A percentile compares a stretch with the other conserved stretches of the same genome.
Conservation (phyloP, 495 filamentous ascomycete species). For the Neurospora sp. region DNA sequence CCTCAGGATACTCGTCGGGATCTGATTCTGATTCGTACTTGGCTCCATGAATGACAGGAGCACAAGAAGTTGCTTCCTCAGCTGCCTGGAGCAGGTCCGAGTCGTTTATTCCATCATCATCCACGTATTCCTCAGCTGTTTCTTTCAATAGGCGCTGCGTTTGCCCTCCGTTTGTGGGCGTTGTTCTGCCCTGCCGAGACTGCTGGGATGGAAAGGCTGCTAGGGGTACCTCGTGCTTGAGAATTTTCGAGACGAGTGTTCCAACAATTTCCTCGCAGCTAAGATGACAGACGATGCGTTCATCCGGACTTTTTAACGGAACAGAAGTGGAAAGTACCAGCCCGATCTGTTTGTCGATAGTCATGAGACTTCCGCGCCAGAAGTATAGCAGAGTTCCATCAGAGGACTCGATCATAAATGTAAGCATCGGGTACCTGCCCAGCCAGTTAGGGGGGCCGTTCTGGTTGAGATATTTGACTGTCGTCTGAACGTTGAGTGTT, state of each 20-base stretch:
- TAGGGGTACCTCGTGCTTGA: constrained; percentile 52
- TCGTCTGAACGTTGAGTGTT: constrained; percentile 52
- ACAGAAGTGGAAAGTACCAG: constrained; percentile 52
- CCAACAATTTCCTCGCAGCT: constrained; percentile 91
- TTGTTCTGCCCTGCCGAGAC: background rate
- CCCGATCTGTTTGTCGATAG: constrained; percentile 44
- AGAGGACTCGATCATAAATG: constrained; percentile 65
- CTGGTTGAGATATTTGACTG: constrained; percentile 64
- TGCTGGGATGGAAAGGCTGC: constrained; percentile 38
- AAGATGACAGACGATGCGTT: constrained; percentile 59
- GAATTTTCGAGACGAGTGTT: constrained; percentile 50
- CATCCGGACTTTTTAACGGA: constrained; percentile 42
- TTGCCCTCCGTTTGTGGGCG: background rate
- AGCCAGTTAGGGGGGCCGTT: constrained; percentile 51
- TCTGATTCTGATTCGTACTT: background rate
- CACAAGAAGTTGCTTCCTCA: constrained; percentile 2
- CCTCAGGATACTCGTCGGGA: constrained; percentile 18
- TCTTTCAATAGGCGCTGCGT: background rate
- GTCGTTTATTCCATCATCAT: constrained; percentile 15
- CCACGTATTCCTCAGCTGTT: constrained; percentile 3
- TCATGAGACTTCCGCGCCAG: constrained; percentile 59
- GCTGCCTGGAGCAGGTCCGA: constrained; percentile 16
- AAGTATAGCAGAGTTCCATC: constrained; percentile 70
- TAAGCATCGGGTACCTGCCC: constrained; percentile 53
- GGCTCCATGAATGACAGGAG: background rate